phyloP scores from a whole-genome alignment of 495 filamentous ascomycete species.

The Cenococcum geophilum region DNA sequence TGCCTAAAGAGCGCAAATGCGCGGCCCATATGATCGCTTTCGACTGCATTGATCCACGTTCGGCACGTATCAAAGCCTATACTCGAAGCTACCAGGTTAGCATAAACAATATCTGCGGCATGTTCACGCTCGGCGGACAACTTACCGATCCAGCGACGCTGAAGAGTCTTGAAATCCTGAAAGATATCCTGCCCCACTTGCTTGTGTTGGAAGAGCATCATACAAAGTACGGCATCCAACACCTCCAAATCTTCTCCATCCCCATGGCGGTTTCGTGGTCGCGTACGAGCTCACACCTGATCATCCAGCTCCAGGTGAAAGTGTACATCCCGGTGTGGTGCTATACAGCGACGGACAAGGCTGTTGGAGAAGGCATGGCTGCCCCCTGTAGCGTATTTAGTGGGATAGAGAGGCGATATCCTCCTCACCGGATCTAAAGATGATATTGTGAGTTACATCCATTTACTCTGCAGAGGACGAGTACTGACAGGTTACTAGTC shows the following conservation, averaged over 20 bases:
- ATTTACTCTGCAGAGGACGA: not conserved
- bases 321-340: slow-evolving; percentile 4
- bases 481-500: not conserved
- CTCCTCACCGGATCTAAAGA: not conserved
- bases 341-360: not conserved
- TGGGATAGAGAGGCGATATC: not conserved
- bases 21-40: slow-evolving; percentile 1
- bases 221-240: not conserved
- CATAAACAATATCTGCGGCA: slow-evolving; percentile 1
- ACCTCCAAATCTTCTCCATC: not conserved
- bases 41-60: not conserved
- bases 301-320: not conserved
- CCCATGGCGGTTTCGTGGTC: not conserved
- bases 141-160: not conserved
- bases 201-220: slow-evolving; percentile 1
- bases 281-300: not conserved
- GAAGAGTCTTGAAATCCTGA: not conserved
- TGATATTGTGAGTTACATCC: not conserved
- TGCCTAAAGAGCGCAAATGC: not conserved
- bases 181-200: not conserved
- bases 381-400: not conserved
- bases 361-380: not conserved
- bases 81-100: not conserved
- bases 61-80: not conserved
- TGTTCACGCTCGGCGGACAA: slow-evolving; percentile 4